Evolutionary conservation across 768 basidiomycete species (phyloP).

Genomic region (Russula dissimulans): DNA sequence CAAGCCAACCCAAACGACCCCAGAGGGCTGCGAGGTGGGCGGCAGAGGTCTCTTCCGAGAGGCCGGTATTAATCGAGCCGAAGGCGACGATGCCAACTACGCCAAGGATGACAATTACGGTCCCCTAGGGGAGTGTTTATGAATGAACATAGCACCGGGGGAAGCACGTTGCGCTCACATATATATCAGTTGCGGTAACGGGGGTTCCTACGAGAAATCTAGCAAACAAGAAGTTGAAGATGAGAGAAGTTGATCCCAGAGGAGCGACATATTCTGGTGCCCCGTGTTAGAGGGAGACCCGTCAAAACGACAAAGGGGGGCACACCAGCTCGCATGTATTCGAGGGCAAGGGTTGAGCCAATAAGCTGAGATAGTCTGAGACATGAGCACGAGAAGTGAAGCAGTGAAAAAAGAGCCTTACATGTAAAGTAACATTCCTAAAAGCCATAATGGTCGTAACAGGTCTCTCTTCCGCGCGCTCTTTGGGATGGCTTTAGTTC

Average conservation of each 20-base stretch:
- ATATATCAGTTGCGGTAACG: conserved; percentile 75
- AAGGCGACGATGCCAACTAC: conserved; percentile 86
- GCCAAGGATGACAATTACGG: conserved; percentile 70
- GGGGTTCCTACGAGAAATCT: conserved; percentile 80
- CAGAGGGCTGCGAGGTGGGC: conserved; percentile 73
- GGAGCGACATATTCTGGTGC: conserved; percentile 87
- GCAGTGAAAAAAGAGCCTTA: conserved; percentile 28
- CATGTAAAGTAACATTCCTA: conserved; percentile 95
- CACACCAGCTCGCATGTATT: conserved; percentile 79
- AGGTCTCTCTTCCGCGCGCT: conserved; percentile 65
- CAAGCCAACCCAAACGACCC: conserved; percentile 84
- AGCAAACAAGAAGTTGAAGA: conserved; percentile 96
- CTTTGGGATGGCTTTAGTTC: conserved; percentile 70
- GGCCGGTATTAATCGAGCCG: conserved; percentile 74
- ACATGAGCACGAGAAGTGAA: conserved; percentile 4
- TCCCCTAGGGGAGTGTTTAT: conserved; percentile 44
- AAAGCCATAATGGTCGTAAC: conserved; percentile 78
- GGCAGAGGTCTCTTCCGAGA: conserved; percentile 65
- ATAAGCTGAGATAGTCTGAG: conserved; percentile 72
- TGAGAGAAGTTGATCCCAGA: conserved; percentile 83
- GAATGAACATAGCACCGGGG: not conserved
- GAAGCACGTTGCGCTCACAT: conserved; percentile 38
- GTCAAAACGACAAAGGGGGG: conserved; percentile 5
- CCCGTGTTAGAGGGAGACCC: conserved; percentile 16
- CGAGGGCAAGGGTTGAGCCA: conserved; percentile 77